Percentiles rank a stretch among this genome's conserved stretches.
Conservation (phyloP, 2,329 filamentous ascomycete species). For the Biscogniauxia marginata region DNA sequence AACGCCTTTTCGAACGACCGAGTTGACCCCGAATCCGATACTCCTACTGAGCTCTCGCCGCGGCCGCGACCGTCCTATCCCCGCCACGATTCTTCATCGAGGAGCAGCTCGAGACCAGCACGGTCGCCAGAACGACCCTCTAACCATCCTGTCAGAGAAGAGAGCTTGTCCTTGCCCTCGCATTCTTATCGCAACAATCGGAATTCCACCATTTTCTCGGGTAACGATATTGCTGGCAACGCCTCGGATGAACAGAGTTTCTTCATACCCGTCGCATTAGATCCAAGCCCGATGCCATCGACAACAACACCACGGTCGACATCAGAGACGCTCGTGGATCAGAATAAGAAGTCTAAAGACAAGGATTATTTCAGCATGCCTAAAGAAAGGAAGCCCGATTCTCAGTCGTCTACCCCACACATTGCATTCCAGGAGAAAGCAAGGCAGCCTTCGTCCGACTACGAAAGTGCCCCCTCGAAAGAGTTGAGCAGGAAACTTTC, state of each 20-base stretch:
- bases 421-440: slow-evolving; percentile 89
- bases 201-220: slow-evolving; percentile 65
- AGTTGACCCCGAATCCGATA: slow-evolving; percentile 61
- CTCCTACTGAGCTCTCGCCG: slow-evolving; percentile 68
- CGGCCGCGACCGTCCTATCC: slow-evolving; percentile 53
- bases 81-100: slow-evolving; percentile 54
- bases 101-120: slow-evolving; percentile 51
- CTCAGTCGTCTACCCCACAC: slow-evolving; percentile 69
- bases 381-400: slow-evolving; percentile 50
- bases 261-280: slow-evolving; percentile 73
- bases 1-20: slow-evolving; percentile 62
- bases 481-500: slow-evolving; percentile 47
- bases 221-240: slow-evolving; percentile 41
- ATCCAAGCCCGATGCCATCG: slow-evolving; percentile 61
- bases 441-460: slow-evolving; percentile 61
- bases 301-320: slow-evolving; percentile 56
- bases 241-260: slow-evolving; percentile 63
- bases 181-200: slow-evolving; percentile 77
- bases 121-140: slow-evolving; percentile 53
- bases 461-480: slow-evolving; percentile 54
- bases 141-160: slow-evolving; percentile 45
- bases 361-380: slow-evolving; percentile 59
- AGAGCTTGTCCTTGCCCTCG: slow-evolving; percentile 68
- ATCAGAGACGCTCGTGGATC: slow-evolving; percentile 46
- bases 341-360: slow-evolving; percentile 46